Evolutionary conservation across 2,329 filamentous ascomycete species (phyloP), one percentile per base, ranked within the genome.

Genomic region (Gaeumannomyces tritici): DNA sequence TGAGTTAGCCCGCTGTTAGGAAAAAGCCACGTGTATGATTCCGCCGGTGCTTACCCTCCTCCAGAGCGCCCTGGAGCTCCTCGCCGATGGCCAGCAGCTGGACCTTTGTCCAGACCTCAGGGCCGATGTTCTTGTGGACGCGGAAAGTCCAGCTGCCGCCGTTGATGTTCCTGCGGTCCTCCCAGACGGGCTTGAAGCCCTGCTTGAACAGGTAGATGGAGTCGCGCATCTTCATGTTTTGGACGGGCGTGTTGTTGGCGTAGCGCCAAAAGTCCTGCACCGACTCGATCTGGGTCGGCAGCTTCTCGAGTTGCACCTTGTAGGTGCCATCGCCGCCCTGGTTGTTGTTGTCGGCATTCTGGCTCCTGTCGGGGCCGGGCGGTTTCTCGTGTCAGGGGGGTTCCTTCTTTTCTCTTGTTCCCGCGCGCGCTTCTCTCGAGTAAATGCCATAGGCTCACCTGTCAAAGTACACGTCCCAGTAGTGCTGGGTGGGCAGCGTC

Each of bases 91-190:
- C 91, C 74, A 95, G 81, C 72, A 93, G 78, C 77, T 92, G 85
- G 65, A 96, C 82, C 72, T 88, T 86, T 69, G 87, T 92, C 91
- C 89, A 97, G 71, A 90, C 89, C 69, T 88, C 88, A 3, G 86
- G 83, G 7, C 85, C 85, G 51, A 83, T 82, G 65, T 80, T 81
- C 79, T 96, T 96, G 66, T 88, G 87, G 57, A 97, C 88, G 60
- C 93, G 87, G 76, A 98, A 96, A 27, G 91, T 96, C 91, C 91
- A 97, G 73, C 89, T 89, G 60, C 93, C 93, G 61, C 93, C 93
- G 65, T 87, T 82, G 64, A 89, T 80, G 75, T 97, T 97, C 69
- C 95, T 87, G 55, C 90, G 85, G 73, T 98, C 93, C 76, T 92
- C 89, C 89, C 89, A 92, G 67, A 91, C 79, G 63, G 89, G 89